Conservation (phyloP, 2,329 filamentous ascomycete genomes). For the Trichoderma sp. region DNA sequence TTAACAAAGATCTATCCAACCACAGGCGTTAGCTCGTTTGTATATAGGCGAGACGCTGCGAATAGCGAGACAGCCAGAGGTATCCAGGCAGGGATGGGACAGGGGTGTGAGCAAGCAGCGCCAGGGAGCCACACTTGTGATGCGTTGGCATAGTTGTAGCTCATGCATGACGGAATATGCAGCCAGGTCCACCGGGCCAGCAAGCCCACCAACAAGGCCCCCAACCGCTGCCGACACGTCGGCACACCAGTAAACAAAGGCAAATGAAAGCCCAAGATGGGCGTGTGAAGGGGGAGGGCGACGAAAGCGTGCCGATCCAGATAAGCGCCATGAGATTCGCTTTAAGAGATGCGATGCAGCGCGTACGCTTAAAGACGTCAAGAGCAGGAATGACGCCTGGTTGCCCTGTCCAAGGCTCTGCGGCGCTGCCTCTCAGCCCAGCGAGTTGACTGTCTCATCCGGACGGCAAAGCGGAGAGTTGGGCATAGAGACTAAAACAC, state of each 20-base stretch:
- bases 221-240: slow-evolving; percentile 30
- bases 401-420: background rate
- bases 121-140: slow-evolving; percentile 43
- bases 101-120: slow-evolving; percentile 32
- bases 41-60: slow-evolving; percentile 39
- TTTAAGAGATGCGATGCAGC: slow-evolving; percentile 20
- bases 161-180: slow-evolving; percentile 65
- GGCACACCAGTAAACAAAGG: slow-evolving; percentile 22
- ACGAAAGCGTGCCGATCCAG: slow-evolving; percentile 28
- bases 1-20: slow-evolving; percentile 42
- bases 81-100: slow-evolving; percentile 34
- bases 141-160: slow-evolving; percentile 44
- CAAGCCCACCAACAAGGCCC: slow-evolving; percentile 29
- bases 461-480: slow-evolving; percentile 24
- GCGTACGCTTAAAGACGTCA: slow-evolving; percentile 2
- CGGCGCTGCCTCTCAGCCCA: background rate
- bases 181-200: slow-evolving; percentile 36
- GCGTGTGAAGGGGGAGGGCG: slow-evolving; percentile 18
- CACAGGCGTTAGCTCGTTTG: slow-evolving; percentile 43
- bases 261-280: slow-evolving; percentile 28
- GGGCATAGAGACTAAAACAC: slow-evolving; percentile 28
- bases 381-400: background rate
- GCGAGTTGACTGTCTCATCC: slow-evolving; percentile 17
- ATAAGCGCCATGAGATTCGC: slow-evolving; percentile 28
- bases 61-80: slow-evolving; percentile 34